Evolutionary conservation across 2,329 filamentous ascomycete genomes (phyloP), one percentile per base, ranked within the genome.

Genomic region (Ophiosphaerella korrae): DNA sequence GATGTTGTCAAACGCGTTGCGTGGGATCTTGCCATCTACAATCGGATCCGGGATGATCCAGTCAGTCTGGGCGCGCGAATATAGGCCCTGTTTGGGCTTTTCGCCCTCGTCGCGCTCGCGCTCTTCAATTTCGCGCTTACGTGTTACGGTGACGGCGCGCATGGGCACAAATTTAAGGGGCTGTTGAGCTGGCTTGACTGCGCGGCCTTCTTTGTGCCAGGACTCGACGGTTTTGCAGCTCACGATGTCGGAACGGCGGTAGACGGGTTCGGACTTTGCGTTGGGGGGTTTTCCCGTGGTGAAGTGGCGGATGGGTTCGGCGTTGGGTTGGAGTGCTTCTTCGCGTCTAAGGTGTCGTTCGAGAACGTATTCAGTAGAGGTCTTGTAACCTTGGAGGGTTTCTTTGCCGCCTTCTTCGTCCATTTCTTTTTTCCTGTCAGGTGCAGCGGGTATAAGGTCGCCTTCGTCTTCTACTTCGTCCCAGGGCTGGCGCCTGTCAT

Each of bases 151-250:
- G 3, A 96, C 93, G 13, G 92, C 94, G 36, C 94, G 88, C 69
- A 94, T 92, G 0, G 93, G 91, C 0, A 96, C 94, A 36, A 84
- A 82, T 72, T 99, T 99, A 52, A 97, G 75, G 0, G 94, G 90
- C 42, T 85, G 76, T 58, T 88, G 86, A 3, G 89, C 91, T 0
- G 80, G 67, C 23, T 84, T 82, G 3, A 94, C 86, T 23, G 86
- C 88, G 9, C 93, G 84, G 0, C 94, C 94, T 78, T 97, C 93
- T 71, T 97, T 97, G 71, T 97, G 94, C 94, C 94, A 99, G 1
- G 90, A 96, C 71, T 99, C 94, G 1, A 89, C 88, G 24, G 90
- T 95, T 73, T 96, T 92, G 71, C 95, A 96, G 34, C 83, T 81
- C 2, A 92, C 85, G 0, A 97, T 85, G 59, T 97, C 92, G 45